Percentiles rank a stretch among this genome's conserved stretches.
Conservation (phyloP, 2,329 filamentous ascomycete genomes). For the Saccharata proteae region DNA sequence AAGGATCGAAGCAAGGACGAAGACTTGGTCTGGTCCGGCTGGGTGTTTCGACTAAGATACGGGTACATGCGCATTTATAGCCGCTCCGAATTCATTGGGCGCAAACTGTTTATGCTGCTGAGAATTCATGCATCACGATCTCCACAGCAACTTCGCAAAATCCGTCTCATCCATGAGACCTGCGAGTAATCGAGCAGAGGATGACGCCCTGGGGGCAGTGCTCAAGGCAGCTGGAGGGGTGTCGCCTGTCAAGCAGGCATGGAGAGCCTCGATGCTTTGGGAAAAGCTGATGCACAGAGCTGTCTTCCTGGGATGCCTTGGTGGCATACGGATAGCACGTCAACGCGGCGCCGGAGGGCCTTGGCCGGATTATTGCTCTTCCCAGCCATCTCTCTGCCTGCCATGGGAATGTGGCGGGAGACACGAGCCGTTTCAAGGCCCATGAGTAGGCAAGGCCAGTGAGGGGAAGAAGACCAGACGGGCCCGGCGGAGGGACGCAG, state of each 20-base stretch:
- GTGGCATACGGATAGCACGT: no score
- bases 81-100: background rate
- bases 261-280: constrained; percentile 2
- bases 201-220: background rate
- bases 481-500: no score
- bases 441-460: no score
- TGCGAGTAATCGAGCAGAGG: background rate
- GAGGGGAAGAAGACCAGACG: no score
- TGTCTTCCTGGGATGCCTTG: no score
- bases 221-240: background rate
- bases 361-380: no score
- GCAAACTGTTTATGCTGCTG: background rate
- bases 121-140: background rate
- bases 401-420: background rate
- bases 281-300: background rate
- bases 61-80: constrained; percentile 2
- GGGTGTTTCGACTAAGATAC: background rate
- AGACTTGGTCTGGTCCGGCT: no score
- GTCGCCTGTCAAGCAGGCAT: background rate
- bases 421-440: constrained; percentile 3
- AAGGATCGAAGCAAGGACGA: background rate
- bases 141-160: constrained; percentile 1
- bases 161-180: background rate
- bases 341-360: no score
- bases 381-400: constrained; percentile 1